Conservation (phyloP, 768 basidiomycete species). For the Tulasnella sp. region DNA sequence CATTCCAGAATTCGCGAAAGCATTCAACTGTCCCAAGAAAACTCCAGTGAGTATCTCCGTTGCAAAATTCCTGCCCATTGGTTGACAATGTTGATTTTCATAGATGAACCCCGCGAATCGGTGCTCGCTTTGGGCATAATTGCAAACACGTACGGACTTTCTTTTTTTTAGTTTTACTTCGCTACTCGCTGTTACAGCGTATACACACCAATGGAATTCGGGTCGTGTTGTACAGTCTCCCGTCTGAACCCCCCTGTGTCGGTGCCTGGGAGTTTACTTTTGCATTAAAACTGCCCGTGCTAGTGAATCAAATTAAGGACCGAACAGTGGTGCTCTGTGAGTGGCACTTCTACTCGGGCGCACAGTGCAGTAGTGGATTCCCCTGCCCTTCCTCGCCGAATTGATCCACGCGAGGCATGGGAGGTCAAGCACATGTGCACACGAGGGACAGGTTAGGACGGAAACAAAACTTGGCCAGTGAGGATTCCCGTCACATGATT, state of each 20-base stretch:
- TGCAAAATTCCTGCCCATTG: constrained; percentile 43
- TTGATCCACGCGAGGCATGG: too few relatives aligned
- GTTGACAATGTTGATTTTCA: not conserved
- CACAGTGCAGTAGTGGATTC: too few relatives aligned
- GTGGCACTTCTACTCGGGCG: too few relatives aligned
- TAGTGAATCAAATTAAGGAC: too few relatives aligned
- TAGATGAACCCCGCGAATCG: constrained; percentile 28
- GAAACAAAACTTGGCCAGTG: too few relatives aligned
- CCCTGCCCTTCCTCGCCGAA: too few relatives aligned
- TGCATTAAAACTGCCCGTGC: too few relatives aligned
- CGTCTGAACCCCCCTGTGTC: not conserved
- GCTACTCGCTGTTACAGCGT: not conserved
- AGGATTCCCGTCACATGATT: too few relatives aligned
- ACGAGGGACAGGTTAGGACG: too few relatives aligned
- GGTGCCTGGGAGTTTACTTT: not conserved
- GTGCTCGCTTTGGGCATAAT: constrained; percentile 25
- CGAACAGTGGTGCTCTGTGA: too few relatives aligned
- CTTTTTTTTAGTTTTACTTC: not conserved
- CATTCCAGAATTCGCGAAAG: constrained; percentile 84
- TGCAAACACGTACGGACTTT: not conserved
- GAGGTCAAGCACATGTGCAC: too few relatives aligned
- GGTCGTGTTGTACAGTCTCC: not conserved
- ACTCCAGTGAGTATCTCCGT: constrained; percentile 49
- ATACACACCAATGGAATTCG: not conserved
- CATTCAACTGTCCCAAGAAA: constrained; percentile 77